Percentiles rank a stretch among this genome's conserved stretches.
These are phyloP conservation scores for Phialocephala sp. DNA, from an alignment of 2,329 filamentous ascomycete genomes.

Conservation along the genomic window DNA sequence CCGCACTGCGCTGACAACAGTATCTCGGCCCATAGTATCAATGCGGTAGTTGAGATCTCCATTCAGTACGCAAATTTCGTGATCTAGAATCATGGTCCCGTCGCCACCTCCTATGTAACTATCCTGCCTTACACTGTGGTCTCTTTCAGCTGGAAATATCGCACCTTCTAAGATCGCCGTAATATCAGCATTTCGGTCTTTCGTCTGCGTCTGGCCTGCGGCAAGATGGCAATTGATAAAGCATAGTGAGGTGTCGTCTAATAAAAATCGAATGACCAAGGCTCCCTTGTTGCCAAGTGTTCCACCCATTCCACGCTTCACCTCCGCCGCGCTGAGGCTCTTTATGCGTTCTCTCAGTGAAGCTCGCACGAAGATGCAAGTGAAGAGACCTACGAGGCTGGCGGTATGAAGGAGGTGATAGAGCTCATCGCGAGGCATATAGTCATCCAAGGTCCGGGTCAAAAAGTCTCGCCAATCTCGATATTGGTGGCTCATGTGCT, in stretches of 20 bases:
- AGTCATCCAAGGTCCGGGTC: slow-evolving; percentile 80
- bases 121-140: slow-evolving; percentile 71
- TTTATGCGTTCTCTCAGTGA: slow-evolving; percentile 77
- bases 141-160: slow-evolving; percentile 74
- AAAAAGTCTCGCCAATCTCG: slow-evolving; percentile 95
- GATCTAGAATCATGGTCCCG: slow-evolving; percentile 91
- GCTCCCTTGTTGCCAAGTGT: slow-evolving; percentile 97
- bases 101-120: slow-evolving; percentile 92
- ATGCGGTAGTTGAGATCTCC: slow-evolving; percentile 98
- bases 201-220: slow-evolving; percentile 89
- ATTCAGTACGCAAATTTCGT: slow-evolving; percentile 96
- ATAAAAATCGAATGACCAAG: slow-evolving; percentile 85
- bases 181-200: slow-evolving; percentile 89
- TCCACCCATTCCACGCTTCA: slow-evolving; percentile 96
- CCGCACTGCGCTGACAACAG: slow-evolving; percentile 84
- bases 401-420: slow-evolving; percentile 90
- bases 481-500: slow-evolving; percentile 97
- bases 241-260: slow-evolving; percentile 94
- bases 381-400: slow-evolving; percentile 92
- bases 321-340: slow-evolving; percentile 78
- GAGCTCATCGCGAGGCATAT: slow-evolving; percentile 75
- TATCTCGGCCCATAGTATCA: slow-evolving; percentile 93
- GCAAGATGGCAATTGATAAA: slow-evolving; percentile 98
- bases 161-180: slow-evolving; percentile 84
- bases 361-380: slow-evolving; percentile 91